These are phyloP conservation scores for Cantharellus anzutake DNA, from an alignment of 768 basidiomycete genomes.

Conservation along the genomic window DNA sequence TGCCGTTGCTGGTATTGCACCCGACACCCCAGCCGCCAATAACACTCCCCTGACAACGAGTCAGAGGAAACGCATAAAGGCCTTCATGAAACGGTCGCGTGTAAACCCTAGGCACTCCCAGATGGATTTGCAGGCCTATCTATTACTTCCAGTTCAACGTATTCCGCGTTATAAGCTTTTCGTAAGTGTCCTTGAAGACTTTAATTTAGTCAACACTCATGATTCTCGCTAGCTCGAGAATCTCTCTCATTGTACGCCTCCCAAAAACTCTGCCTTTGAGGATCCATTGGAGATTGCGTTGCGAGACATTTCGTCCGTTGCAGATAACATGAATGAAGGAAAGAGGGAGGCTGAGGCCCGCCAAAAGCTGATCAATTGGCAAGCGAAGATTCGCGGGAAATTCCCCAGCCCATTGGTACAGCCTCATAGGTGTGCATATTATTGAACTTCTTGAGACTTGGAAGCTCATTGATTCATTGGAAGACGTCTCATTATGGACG, in stretches of 20 bases:
- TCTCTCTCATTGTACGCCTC: constrained; percentile 68
- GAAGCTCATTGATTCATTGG: neutral
- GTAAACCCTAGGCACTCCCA: constrained; percentile 83
- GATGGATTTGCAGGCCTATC: constrained; percentile 81
- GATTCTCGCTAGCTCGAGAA: constrained; percentile 49
- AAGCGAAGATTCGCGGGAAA: constrained; percentile 68
- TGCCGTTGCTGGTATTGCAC: constrained; percentile 22
- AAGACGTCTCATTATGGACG: constrained; percentile 88
- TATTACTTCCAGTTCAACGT: constrained; percentile 87
- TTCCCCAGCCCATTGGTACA: constrained; percentile 97
- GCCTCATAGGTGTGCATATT: constrained; percentile 59
- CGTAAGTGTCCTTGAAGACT: constrained; percentile 29
- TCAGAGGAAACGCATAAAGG: constrained; percentile 75
- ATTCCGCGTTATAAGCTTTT: constrained; percentile 93
- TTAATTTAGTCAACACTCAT: neutral
- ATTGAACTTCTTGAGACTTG: neutral
- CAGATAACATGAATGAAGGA: constrained; percentile 95
- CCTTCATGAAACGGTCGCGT: constrained; percentile 79
- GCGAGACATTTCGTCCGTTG: constrained; percentile 69
- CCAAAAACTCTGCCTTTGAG: constrained; percentile 49
- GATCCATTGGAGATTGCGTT: constrained; percentile 76
- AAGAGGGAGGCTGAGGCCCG: constrained; percentile 91
- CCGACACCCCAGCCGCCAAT: constrained; percentile 6
- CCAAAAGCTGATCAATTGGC: constrained; percentile 79
- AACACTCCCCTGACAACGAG: constrained; percentile 34